Evolutionary conservation across 352 stramenopile species (phyloP), one percentile per base, ranked within the genome.

Genomic region (Nothophytophthora sp.): DNA sequence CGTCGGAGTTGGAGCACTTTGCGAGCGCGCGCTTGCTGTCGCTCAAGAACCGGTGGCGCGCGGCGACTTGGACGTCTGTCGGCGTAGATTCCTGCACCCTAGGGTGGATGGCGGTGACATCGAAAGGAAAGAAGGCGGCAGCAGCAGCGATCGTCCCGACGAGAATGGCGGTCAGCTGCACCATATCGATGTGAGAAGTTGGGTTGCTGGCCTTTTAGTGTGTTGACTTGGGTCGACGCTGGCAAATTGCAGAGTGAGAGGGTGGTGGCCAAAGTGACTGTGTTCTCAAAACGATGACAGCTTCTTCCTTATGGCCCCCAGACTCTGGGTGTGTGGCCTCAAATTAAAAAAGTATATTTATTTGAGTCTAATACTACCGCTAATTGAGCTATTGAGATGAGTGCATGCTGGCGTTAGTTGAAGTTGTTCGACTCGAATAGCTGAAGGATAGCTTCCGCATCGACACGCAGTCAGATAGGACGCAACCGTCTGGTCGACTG

Each of bases 321-420:
- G n/a, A n/a, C n/a, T n/a, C n/a, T n/a, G n/a, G n/a, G n/a, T n/a
- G n/a, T n/a, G n/a, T n/a, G n/a, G n/a, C n/a, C n/a, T n/a, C n/a
- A n/a, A n/a, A n/a, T n/a, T n/a, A n/a, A n/a, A n/a, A n/a, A n/a
- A n/a, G n/a, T n/a, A n/a, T n/a, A n/a, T n/a, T n/a, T n/a, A n/a
- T n/a, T n/a, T n/a, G n/a, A n/a, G n/a, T n/a, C n/a, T n/a, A n/a
- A n/a, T n/a, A n/a, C n/a, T n/a, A n/a, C n/a, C n/a, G n/a, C n/a
- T n/a, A n/a, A n/a, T n/a, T n/a, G n/a, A n/a, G n/a, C n/a, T n/a
- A n/a, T n/a, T n/a, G n/a, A n/a, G n/a, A n/a, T n/a, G n/a, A n/a
- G n/a, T n/a, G n/a, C n/a, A n/a, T n/a, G n/a, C n/a, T 41, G 35
- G 35, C 35, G 18, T 41, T n/a, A 41, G 35, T n/a, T 41, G 11